phyloP scores from a whole-genome alignment of 345 rosid species.

The Citropsis articulata region DNA sequence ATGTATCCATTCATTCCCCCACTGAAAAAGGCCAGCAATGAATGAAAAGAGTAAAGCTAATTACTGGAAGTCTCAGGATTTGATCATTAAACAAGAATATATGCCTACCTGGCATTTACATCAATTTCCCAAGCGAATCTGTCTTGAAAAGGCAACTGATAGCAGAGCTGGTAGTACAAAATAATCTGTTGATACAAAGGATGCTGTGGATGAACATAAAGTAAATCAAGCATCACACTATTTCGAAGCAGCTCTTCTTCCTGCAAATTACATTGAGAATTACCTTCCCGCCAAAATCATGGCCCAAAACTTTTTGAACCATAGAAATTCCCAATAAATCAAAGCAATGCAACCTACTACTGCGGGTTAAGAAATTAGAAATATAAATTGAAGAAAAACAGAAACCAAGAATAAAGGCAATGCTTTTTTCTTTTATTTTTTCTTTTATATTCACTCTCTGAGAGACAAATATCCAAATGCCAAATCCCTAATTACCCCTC shows the following conservation, averaged over 20 bases:
- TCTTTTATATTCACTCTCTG: not conserved
- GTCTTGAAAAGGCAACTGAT: slow-evolving; percentile 37
- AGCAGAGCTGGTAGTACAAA: slow-evolving; percentile 33
- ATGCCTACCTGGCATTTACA: slow-evolving; percentile 60
- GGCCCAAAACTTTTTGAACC: not conserved
- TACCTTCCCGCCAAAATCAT: not conserved
- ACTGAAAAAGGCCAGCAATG: slow-evolving; percentile 43
- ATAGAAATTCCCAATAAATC: not conserved
- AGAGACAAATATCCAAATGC: not conserved
- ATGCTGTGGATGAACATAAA: slow-evolving; percentile 65
- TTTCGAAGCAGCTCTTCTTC: slow-evolving; percentile 77
- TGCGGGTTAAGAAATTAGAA: not conserved
- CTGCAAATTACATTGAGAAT: slow-evolving; percentile 33
- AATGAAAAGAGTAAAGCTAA: slow-evolving; percentile 18
- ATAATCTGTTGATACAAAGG: slow-evolving; percentile 54
- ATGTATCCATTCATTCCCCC: slow-evolving; percentile 90
- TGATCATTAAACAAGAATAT: not conserved
- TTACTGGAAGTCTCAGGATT: slow-evolving; percentile 4
- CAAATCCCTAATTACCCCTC: not conserved
- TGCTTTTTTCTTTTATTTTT: not conserved
- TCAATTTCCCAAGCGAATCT: slow-evolving; percentile 46
- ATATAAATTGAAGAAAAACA: not conserved
- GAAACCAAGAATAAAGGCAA: not conserved
- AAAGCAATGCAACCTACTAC: not conserved
- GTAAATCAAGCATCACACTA: slow-evolving; percentile 85